Percentiles rank a stretch among this genome's conserved stretches.
These are phyloP conservation scores for Agapanthus africanus DNA, from an alignment of 106 monocot species.

Conservation along the genomic window DNA sequence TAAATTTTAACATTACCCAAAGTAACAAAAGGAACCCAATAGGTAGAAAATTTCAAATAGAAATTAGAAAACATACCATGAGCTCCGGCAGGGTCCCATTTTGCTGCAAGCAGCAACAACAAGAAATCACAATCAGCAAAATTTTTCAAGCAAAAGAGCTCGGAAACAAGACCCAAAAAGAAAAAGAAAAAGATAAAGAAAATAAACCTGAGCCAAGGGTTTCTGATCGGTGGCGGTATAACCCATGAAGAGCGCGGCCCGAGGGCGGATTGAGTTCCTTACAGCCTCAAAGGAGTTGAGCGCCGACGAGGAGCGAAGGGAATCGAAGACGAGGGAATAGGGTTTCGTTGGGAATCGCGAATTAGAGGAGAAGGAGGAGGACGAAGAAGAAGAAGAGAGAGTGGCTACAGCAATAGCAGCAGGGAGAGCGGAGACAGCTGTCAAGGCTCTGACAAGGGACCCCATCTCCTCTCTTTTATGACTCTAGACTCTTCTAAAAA, in stretches of 20 bases:
- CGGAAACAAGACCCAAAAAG: too few relatives aligned
- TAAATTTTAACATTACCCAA: neutral
- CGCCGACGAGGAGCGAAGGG: neutral
- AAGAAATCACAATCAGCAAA: neutral
- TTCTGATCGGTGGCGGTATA: neutral
- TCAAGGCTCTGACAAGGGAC: neutral
- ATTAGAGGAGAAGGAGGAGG: neutral
- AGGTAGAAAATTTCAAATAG: too few relatives aligned
- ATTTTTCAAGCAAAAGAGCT: too few relatives aligned
- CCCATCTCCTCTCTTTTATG: too few relatives aligned
- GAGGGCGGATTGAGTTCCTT: neutral
- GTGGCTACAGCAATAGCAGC: neutral
- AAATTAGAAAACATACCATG: conserved; percentile 10
- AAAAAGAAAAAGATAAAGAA: neutral
- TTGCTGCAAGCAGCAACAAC: neutral
- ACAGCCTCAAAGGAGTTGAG: neutral
- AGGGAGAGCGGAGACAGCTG: conserved; percentile 10
- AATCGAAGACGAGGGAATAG: neutral
- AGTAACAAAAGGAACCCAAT: neutral
- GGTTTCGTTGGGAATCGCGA: neutral
- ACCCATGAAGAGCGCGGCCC: conserved; percentile 5
- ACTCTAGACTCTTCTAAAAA: too few relatives aligned
- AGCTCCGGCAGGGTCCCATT: conserved; percentile 6
- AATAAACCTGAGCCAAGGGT: neutral
- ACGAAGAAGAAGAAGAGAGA: conserved; percentile 4